A percentile compares a stretch with the other conserved stretches of the same genome.
phyloP scores from a whole-genome alignment of 805 yeast genomes.

The Metschnikowia cerradonensis region DNA sequence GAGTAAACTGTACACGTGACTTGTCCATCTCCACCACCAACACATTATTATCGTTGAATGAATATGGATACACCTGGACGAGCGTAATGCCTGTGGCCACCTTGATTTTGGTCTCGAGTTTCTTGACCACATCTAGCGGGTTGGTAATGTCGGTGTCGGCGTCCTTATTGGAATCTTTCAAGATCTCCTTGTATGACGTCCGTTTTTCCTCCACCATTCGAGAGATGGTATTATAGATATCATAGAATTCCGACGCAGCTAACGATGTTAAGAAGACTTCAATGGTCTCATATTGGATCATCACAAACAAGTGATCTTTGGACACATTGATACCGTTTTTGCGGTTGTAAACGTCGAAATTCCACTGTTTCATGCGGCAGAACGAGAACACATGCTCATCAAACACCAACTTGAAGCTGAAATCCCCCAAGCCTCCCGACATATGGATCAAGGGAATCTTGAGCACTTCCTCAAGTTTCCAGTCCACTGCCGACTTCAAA shows the following conservation, averaged over 20 bases:
- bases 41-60: slow-evolving; percentile 74
- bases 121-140: slow-evolving; percentile 30
- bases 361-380: slow-evolving; percentile 44
- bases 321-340: slow-evolving; percentile 44
- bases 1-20: slow-evolving; percentile 49
- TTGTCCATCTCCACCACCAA: slow-evolving; percentile 57
- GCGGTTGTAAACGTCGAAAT: slow-evolving; percentile 64
- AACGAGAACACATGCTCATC: slow-evolving; percentile 85
- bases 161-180: slow-evolving; percentile 50
- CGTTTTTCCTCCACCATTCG: slow-evolving; percentile 72
- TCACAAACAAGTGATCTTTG: slow-evolving; percentile 60
- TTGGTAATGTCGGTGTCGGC: slow-evolving; percentile 1
- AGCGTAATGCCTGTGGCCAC: slow-evolving; percentile 54
- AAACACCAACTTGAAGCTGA: slow-evolving; percentile 63
- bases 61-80: slow-evolving; percentile 75
- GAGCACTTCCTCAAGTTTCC: slow-evolving; percentile 50
- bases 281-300: slow-evolving; percentile 46
- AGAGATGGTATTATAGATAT: slow-evolving; percentile 64
- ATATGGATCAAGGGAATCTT: slow-evolving; percentile 67
- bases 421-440: slow-evolving; percentile 50
- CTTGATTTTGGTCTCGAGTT: slow-evolving; percentile 64
- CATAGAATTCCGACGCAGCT: slow-evolving; percentile 78
- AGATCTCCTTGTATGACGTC: slow-evolving; percentile 69
- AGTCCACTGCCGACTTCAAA: slow-evolving; percentile 63
- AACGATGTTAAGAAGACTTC: slow-evolving; percentile 74